phyloP scores from a whole-genome alignment of 352 stramenopile species.

The Phytophthora agathidicida region DNA sequence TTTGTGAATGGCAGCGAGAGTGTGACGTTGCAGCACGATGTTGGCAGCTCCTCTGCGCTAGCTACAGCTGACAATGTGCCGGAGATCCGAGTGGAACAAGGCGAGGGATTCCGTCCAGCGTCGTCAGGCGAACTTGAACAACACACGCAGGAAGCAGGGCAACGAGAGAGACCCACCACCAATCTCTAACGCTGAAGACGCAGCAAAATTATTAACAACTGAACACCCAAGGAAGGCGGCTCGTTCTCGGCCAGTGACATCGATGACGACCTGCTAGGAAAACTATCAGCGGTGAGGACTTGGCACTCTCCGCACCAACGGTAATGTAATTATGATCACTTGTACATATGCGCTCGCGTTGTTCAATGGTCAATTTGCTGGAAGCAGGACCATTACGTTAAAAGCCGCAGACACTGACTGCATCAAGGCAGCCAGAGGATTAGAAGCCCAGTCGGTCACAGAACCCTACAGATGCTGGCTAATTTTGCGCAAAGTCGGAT shows the following conservation, averaged over 20 bases:
- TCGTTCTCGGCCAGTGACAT: slow-evolving; percentile 6
- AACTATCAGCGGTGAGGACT: slow-evolving; percentile 13
- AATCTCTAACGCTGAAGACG: slow-evolving; percentile 6
- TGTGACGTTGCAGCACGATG: slow-evolving; percentile 17
- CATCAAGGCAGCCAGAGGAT: slow-evolving; percentile 2
- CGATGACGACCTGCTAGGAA: slow-evolving; percentile 6
- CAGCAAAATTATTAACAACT: slow-evolving; percentile 2
- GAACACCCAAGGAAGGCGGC: background rate
- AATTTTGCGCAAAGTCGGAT: slow-evolving; percentile 19
- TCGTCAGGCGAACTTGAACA: slow-evolving; percentile 26
- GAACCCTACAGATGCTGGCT: slow-evolving; percentile 23
- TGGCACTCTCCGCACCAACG: slow-evolving; percentile 8
- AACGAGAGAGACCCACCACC: slow-evolving; percentile 6
- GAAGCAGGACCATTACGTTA: background rate
- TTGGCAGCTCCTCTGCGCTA: background rate
- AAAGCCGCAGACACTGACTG: too few relatives aligned
- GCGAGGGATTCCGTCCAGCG: slow-evolving; percentile 26
- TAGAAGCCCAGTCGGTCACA: slow-evolving; percentile 1
- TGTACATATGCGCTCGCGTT: slow-evolving; percentile 4
- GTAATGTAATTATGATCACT: slow-evolving; percentile 33
- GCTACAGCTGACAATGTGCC: slow-evolving; percentile 3
- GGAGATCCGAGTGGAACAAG: slow-evolving; percentile 29
- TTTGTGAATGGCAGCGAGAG: slow-evolving; percentile 21
- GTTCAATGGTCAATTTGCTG: too few relatives aligned
- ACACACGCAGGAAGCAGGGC: slow-evolving; percentile 8